These are phyloP conservation scores for Trametopsis cervina DNA, from an alignment of 768 basidiomycete species.

Conservation along the genomic window DNA sequence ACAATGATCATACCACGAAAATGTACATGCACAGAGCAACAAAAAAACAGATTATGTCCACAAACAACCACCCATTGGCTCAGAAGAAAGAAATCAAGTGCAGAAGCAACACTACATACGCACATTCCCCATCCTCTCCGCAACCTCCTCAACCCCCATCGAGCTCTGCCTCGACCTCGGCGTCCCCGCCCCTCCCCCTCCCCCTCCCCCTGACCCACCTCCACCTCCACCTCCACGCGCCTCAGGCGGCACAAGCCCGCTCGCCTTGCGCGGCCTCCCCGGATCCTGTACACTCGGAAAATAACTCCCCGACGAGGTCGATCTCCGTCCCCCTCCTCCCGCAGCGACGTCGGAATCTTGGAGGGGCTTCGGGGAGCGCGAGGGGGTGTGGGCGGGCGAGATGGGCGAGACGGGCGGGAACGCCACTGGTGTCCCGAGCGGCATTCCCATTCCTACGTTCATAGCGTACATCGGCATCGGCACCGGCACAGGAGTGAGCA, in stretches of 20 bases:
- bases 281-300: neutral
- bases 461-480: slow-evolving; percentile 9
- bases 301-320: slow-evolving; percentile 5
- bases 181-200: neutral
- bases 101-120: slow-evolving; percentile 4
- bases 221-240: slow-evolving; percentile 1
- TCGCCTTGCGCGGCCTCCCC: slow-evolving; percentile 5
- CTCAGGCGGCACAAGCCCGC: slow-evolving; percentile 5
- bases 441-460: slow-evolving; percentile 5
- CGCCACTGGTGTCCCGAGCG: slow-evolving; percentile 9
- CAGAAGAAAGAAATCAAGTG: too few species aligned
- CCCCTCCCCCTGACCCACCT: too few species aligned
- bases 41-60: too few species aligned
- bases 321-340: neutral
- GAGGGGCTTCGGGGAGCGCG: too few species aligned
- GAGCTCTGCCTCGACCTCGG: neutral
- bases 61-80: neutral
- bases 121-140: slow-evolving; percentile 4
- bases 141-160: slow-evolving; percentile 5
- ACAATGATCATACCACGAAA: too few species aligned
- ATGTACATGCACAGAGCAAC: too few species aligned
- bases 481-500: slow-evolving; percentile 11
- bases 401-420: neutral
- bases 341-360: too few species aligned
- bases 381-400: neutral